Evolutionary conservation across 83 land plant genomes (phyloP).

Genomic region (Thuja plicata): DNA sequence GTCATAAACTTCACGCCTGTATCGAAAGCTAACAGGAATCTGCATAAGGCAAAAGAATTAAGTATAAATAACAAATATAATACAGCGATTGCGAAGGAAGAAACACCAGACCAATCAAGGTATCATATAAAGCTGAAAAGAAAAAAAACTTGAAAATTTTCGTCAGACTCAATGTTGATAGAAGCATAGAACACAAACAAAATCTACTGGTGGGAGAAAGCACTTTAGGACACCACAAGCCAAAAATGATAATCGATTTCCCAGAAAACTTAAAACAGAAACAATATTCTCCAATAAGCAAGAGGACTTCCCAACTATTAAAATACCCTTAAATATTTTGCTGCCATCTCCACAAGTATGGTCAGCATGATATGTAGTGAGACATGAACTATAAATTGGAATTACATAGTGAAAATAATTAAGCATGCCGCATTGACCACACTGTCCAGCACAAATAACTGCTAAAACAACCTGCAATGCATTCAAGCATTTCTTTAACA

Average conservation of each 20-base stretch:
- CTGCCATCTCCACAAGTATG: not conserved
- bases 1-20: constrained; percentile 5
- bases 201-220: not conserved
- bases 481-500: too few species aligned
- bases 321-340: not conserved
- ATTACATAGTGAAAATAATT: not conserved
- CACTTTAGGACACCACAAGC: not conserved
- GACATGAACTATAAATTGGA: not conserved
- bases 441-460: not conserved
- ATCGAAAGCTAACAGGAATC: constrained; percentile 88
- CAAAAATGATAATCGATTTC: not conserved
- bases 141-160: too few species aligned
- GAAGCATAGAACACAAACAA: too few species aligned
- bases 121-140: not conserved
- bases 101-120: not conserved
- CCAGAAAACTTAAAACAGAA: not conserved
- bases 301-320: not conserved
- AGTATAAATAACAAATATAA: not conserved
- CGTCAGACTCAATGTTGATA: too few species aligned
- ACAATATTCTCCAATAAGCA: not conserved
- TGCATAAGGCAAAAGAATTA: constrained; percentile 19
- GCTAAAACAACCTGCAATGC: not conserved
- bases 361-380: not conserved
- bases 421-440: not conserved
- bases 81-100: not conserved